These are phyloP conservation scores for Nothophaeocryptopus gaeumannii DNA, from an alignment of 2,329 filamentous ascomycete genomes.

Conservation along the genomic window DNA sequence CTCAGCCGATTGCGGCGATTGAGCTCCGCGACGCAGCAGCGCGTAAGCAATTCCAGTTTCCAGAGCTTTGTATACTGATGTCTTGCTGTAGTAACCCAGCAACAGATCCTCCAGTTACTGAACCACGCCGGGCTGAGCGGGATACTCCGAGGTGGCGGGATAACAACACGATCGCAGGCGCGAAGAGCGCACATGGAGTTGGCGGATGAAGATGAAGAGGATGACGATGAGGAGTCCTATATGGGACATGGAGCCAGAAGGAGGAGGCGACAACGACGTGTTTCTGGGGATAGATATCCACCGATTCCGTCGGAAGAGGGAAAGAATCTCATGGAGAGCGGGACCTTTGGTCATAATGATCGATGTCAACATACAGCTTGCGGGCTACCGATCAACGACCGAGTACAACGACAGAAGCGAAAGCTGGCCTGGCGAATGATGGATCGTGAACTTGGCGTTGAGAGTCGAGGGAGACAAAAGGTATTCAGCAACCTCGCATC, in stretches of 20 bases:
- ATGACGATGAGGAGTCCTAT: conserved; percentile 38
- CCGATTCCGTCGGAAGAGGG: conserved; percentile 79
- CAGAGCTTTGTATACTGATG: neutral
- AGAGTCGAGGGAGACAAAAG: conserved; percentile 55
- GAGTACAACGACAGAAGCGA: conserved; percentile 55
- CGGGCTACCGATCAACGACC: conserved; percentile 34
- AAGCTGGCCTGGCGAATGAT: conserved; percentile 68
- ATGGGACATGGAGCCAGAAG: conserved; percentile 38
- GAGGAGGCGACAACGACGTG: conserved; percentile 47
- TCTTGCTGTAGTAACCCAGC: conserved; percentile 38
- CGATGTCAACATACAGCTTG: conserved; percentile 47
- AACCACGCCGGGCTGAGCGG: conserved; percentile 53
- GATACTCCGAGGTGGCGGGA: conserved; percentile 44
- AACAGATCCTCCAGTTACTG: conserved; percentile 55
- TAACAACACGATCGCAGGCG: conserved; percentile 28
- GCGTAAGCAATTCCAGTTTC: neutral
- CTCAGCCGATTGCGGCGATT: too few relatives aligned
- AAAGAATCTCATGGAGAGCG: conserved; percentile 73
- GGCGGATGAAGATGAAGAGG: conserved; percentile 25
- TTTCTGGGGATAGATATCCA: conserved; percentile 61
- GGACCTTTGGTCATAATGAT: conserved; percentile 71
- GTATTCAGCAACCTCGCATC: conserved; percentile 63
- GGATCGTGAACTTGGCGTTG: conserved; percentile 76
- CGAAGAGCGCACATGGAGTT: conserved; percentile 24
- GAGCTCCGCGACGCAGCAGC: too few relatives aligned